phyloP scores from a whole-genome alignment of 2,329 filamentous ascomycete genomes.

The Colletotrichum liaoningense region DNA sequence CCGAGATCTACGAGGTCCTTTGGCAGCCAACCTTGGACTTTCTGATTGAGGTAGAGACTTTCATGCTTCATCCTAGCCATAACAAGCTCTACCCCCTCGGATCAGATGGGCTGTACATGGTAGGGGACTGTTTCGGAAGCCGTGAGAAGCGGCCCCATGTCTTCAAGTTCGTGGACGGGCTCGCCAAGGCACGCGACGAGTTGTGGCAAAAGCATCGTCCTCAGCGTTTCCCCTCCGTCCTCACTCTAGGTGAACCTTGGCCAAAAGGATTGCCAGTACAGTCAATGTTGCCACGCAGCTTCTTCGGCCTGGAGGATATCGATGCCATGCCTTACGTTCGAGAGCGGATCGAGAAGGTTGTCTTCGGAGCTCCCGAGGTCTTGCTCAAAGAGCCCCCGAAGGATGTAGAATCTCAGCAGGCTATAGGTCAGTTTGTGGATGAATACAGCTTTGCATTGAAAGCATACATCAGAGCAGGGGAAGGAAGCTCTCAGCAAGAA shows the following conservation, averaged over 20 bases:
- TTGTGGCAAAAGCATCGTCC: slow-evolving; percentile 1
- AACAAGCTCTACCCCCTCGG: neutral
- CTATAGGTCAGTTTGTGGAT: slow-evolving; percentile 7
- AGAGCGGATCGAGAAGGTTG: neutral
- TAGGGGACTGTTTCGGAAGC: neutral
- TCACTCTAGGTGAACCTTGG: neutral
- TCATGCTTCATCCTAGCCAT: neutral
- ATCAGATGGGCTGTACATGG: neutral
- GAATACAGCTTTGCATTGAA: slow-evolving; percentile 5
- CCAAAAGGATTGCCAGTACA: slow-evolving; percentile 6
- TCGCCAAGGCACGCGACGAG: slow-evolving; percentile 2
- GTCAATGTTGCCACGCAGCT: neutral
- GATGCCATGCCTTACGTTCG: neutral
- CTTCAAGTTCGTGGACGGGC: neutral
- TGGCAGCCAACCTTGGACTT: slow-evolving; percentile 11
- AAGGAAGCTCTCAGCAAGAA: neutral
- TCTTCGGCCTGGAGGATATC: neutral
- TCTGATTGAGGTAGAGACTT: neutral
- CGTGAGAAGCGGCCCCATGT: neutral
- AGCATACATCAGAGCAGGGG: neutral
- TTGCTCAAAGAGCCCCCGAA: neutral
- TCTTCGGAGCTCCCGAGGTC: neutral
- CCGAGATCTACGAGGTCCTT: neutral
- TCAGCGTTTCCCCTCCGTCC: slow-evolving; percentile 4
- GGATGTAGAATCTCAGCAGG: neutral